phyloP scores from a whole-genome alignment of 2,329 filamentous ascomycete species.

The Penicillium digitatum region DNA sequence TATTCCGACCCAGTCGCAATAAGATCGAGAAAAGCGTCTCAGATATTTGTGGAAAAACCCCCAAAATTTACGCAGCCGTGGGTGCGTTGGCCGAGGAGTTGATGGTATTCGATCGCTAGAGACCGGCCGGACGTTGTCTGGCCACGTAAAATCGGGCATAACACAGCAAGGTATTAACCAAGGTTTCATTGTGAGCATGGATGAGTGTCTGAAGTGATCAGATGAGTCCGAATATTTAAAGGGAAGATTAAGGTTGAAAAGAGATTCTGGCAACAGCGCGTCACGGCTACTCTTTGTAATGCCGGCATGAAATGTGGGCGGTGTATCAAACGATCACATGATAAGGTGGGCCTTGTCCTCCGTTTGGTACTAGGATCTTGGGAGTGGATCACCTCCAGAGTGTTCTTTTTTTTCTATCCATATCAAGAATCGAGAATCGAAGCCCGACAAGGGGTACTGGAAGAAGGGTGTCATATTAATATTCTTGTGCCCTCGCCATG shows the following conservation, averaged over 20 bases:
- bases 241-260: neutral
- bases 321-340: too few relatives aligned
- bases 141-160: slow-evolving; percentile 22
- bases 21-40: slow-evolving; percentile 28
- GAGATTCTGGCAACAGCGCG: neutral
- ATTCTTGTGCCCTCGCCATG: too few relatives aligned
- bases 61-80: slow-evolving; percentile 25
- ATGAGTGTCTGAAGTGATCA: neutral
- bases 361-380: too few relatives aligned
- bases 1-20: slow-evolving; percentile 30
- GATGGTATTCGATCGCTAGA: slow-evolving; percentile 19
- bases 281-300: neutral
- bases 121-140: slow-evolving; percentile 5
- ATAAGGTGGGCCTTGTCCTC: too few relatives aligned
- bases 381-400: too few relatives aligned
- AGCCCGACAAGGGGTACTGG: too few relatives aligned
- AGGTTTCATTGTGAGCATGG: neutral
- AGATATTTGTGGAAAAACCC: slow-evolving; percentile 30
- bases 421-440: too few relatives aligned
- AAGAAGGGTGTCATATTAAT: too few relatives aligned
- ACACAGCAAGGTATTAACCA: slow-evolving; percentile 10
- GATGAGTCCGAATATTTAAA: neutral
- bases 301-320: neutral
- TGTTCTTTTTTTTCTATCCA: too few relatives aligned
- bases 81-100: slow-evolving; percentile 18